These are phyloP conservation scores for Alternaria rosae DNA, from an alignment of 2,329 filamentous ascomycete species.

Conservation along the genomic window DNA sequence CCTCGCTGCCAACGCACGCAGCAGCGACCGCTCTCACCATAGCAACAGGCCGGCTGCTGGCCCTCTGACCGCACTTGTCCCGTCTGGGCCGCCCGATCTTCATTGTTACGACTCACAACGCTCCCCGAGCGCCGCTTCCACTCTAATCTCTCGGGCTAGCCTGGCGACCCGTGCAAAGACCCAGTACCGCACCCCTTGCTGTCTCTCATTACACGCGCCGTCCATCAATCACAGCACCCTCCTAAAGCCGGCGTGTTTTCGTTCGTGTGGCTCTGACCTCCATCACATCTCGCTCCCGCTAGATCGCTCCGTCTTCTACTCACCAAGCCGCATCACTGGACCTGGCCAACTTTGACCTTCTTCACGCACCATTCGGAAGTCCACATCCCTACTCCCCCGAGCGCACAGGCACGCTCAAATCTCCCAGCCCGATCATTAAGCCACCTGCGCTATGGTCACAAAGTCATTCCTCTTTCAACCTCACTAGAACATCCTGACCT, in stretches of 20 bases:
- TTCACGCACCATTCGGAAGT: constrained; percentile 28
- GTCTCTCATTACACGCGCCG: constrained; percentile 35
- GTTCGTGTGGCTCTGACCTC: constrained; percentile 28
- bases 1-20: constrained; percentile 46
- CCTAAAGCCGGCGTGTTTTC: constrained; percentile 26
- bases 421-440: constrained; percentile 47
- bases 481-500: constrained; percentile 50
- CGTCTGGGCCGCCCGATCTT: constrained; percentile 38
- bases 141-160: constrained; percentile 48
- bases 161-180: constrained; percentile 49
- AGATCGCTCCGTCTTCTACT: constrained; percentile 32
- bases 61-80: constrained; percentile 37
- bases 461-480: constrained; percentile 49
- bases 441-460: constrained; percentile 50
- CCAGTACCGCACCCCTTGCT: constrained; percentile 36
- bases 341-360: constrained; percentile 32
- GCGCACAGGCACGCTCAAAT: constrained; percentile 46
- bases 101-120: constrained; percentile 46
- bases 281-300: constrained; percentile 33
- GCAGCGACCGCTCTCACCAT: constrained; percentile 49
- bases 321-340: constrained; percentile 24
- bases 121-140: constrained; percentile 42
- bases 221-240: constrained; percentile 40
- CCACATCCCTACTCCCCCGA: constrained; percentile 48
- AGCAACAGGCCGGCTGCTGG: constrained; percentile 49